phyloP scores from a whole-genome alignment of 805 yeast species.

The Sugiyamaella lignohabitans region DNA sequence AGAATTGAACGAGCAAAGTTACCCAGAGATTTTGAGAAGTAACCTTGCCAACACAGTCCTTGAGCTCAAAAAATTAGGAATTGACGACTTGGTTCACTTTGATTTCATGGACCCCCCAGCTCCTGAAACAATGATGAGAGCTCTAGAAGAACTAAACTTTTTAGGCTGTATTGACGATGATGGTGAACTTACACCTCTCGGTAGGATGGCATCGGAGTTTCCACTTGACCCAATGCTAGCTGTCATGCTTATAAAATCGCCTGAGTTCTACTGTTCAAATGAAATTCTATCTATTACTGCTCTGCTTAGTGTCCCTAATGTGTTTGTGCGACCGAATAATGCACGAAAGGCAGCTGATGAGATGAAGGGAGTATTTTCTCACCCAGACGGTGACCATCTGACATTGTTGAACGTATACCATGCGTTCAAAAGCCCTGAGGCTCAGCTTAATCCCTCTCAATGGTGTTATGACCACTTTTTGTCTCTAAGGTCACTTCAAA shows the following conservation, averaged over 20 bases:
- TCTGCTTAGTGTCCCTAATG: slow-evolving; percentile 84
- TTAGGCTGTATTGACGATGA: slow-evolving; percentile 85
- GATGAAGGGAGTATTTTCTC: slow-evolving; percentile 78
- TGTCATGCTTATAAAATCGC: slow-evolving; percentile 82
- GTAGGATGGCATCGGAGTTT: slow-evolving; percentile 84
- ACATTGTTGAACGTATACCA: slow-evolving; percentile 84
- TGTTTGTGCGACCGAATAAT: slow-evolving; percentile 87
- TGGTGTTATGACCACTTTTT: slow-evolving; percentile 93
- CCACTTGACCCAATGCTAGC: slow-evolving; percentile 96
- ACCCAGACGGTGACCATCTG: slow-evolving; percentile 91
- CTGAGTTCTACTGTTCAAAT: slow-evolving; percentile 78
- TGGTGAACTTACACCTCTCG: slow-evolving; percentile 83
- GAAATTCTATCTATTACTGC: slow-evolving; percentile 87
- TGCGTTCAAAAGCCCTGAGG: slow-evolving; percentile 73
- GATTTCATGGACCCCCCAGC: slow-evolving; percentile 99
- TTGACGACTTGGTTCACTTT: slow-evolving; percentile 93
- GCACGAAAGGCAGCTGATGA: slow-evolving; percentile 90
- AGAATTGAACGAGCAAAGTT: slow-evolving; percentile 89
- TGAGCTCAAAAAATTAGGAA: slow-evolving; percentile 87
- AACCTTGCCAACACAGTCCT: slow-evolving; percentile 87
- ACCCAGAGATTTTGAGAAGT: slow-evolving; percentile 90
- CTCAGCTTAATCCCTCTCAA: slow-evolving; percentile 46
- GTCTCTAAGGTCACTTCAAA: slow-evolving; percentile 72
- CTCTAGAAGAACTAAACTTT: slow-evolving; percentile 89
- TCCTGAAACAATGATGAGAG: slow-evolving; percentile 99